A percentile compares a stretch with the other conserved stretches of the same genome.
phyloP scores from a whole-genome alignment of 352 stramenopile species.

The Pythium phragmiticola region DNA sequence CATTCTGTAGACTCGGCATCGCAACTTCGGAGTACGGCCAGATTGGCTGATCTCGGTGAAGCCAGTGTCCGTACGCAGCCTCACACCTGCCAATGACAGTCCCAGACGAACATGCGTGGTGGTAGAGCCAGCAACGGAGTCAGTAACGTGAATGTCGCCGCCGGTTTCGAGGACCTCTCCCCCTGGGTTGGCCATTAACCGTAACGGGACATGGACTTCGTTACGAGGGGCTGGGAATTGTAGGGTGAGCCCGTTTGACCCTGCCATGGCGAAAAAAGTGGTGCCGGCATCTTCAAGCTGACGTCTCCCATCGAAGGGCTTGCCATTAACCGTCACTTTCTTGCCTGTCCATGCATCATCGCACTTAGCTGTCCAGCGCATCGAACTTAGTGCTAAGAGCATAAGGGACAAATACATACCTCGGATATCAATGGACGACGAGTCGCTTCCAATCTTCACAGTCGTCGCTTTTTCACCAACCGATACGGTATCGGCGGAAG shows the following conservation, averaged over 20 bases:
- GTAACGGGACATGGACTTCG: constrained; percentile 7
- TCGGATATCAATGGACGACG: constrained; percentile 10
- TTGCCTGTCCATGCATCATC: constrained; percentile 27
- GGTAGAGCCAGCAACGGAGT: not conserved
- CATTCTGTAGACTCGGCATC: constrained; percentile 20
- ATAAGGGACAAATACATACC: not conserved
- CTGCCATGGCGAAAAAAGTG: constrained; percentile 6
- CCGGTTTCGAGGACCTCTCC: not conserved
- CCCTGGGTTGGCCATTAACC: constrained; percentile 1
- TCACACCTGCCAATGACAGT: constrained; percentile 10
- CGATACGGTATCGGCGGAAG: constrained; percentile 8
- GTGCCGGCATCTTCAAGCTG: not conserved
- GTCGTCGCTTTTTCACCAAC: constrained; percentile 13
- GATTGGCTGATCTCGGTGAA: not conserved
- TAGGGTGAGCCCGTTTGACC: not conserved
- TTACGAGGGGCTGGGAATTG: not conserved
- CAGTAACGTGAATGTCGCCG: constrained; percentile 1
- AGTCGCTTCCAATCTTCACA: constrained; percentile 17
- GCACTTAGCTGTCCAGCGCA: not conserved
- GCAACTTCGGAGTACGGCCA: constrained; percentile 9
- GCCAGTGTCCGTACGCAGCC: not conserved
- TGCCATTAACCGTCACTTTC: constrained; percentile 59
- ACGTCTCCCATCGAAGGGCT: constrained; percentile 18
- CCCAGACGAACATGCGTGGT: constrained; percentile 10
- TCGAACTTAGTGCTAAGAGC: not conserved